Base-by-base conservation (phyloP, 345 rosid species). In the Salix udensis region DNA sequence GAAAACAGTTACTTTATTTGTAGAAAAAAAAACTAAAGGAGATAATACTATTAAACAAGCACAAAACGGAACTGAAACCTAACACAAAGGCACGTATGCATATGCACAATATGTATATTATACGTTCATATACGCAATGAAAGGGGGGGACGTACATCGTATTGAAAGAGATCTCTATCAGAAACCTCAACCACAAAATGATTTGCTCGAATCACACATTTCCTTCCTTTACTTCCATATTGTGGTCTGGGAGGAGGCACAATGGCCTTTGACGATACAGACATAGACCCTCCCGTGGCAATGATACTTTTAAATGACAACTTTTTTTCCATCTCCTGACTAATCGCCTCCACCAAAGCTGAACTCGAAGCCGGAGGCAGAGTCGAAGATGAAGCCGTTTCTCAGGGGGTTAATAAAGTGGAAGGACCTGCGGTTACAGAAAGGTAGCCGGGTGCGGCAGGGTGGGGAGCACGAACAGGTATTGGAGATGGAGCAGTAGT, bases 181-280 rank as follows among this genome's bases (percentile, higher is more conserved):
- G 89, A 82, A 4, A 90, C 76, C 5, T 88, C 23, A 0, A 92
- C 94, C 0, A 84, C 72, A 44, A 94, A 94, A 31, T 94, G 97
- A 44, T 94, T 92, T 0, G 97, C 97, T 19, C 82, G 74, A 1
- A 92, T 82, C 2, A 44, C 5, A 14, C 87, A 78, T 73, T 81
- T 84, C 53, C 0, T 74, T 9, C 97, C 98, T 0, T 3, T 7
- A 0, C 16, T 77, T 0, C 96, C 96, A 44, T 21, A 67, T 0
- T 90, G 92, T 0, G 98, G 97, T 73, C 98, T 71, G 4, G 1
- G 8, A 2, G 88, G 83, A 11, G 62, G 37, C n/a, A 12, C 67
- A 26, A 74, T 1, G 2, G 87, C 86, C 79, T 88, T 90, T 2
- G 94, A 85, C 0, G 96, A 91, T 19, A 78, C 68, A 48, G 89